phyloP scores from a whole-genome alignment of 164 flowering plant genomes.

The Tetracentron sinense region DNA sequence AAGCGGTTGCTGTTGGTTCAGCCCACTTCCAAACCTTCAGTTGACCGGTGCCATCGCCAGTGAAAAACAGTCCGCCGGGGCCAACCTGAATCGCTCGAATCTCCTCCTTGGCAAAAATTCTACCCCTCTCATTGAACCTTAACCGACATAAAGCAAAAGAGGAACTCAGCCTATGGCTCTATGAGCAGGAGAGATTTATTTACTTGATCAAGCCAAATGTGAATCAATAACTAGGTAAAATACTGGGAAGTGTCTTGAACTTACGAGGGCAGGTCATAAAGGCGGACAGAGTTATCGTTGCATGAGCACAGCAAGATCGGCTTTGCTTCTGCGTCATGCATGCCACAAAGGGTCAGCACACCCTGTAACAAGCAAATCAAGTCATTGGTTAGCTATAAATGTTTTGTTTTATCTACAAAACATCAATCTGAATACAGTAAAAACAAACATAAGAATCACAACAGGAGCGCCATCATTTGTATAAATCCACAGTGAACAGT shows the following conservation, averaged over 20 bases:
- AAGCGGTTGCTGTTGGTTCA: too few species aligned
- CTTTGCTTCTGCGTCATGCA: constrained; percentile 43
- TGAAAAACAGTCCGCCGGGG: constrained; percentile 80
- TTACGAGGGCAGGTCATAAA: constrained; percentile 57
- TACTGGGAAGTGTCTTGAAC: constrained; percentile 9
- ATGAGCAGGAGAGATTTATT: too few species aligned
- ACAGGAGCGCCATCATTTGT: too few species aligned
- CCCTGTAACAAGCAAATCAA: constrained; percentile 21
- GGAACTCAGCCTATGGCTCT: too few species aligned
- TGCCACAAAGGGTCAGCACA: constrained; percentile 44
- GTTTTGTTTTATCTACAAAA: background rate
- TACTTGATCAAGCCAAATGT: background rate
- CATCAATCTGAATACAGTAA: background rate
- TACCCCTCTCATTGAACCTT: constrained; percentile 80
- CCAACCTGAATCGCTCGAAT: constrained; percentile 69
- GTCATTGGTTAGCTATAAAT: background rate
- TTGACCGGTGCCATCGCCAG: constrained; percentile 84
- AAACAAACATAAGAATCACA: too few species aligned
- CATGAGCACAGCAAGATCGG: constrained; percentile 53
- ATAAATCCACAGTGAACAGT: too few species aligned
- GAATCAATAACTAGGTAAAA: background rate
- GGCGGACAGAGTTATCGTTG: constrained; percentile 44
- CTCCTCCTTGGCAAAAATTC: constrained; percentile 60
- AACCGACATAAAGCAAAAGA: constrained; percentile 8
- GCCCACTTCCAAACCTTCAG: constrained; percentile 21